Percentiles rank a stretch among this genome's conserved stretches.
Conservation (phyloP, 495 filamentous ascomycete genomes). For the Paragyromitra xinjiangensis region DNA sequence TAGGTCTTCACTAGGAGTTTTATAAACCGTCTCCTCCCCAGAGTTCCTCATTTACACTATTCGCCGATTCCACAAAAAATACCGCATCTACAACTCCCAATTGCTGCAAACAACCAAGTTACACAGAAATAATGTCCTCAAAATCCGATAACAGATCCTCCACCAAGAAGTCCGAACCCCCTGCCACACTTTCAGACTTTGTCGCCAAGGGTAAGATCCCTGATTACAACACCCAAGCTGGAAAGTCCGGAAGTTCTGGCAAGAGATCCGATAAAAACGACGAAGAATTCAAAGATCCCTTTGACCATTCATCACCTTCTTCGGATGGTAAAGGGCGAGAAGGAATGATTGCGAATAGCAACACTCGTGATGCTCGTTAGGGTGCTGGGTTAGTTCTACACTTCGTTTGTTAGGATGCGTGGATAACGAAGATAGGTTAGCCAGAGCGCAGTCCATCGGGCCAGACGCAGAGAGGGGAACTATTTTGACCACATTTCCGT, state of each 20-base stretch:
- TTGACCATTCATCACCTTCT: conserved; percentile 20
- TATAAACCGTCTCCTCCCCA: neutral
- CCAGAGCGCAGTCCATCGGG: neutral
- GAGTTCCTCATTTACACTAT: neutral
- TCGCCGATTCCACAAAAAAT: neutral
- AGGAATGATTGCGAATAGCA: conserved; percentile 36
- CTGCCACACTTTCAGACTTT: conserved; percentile 32
- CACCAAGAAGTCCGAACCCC: conserved; percentile 22
- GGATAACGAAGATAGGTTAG: neutral
- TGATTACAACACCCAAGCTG: conserved; percentile 13
- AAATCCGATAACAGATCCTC: conserved; percentile 20
- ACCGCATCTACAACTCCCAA: neutral
- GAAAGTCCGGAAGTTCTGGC: neutral
- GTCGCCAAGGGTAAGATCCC: conserved; percentile 26
- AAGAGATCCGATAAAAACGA: conserved; percentile 3
- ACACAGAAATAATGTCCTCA: conserved; percentile 18
- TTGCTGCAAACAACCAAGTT: neutral
- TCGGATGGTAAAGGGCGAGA: conserved; percentile 24
- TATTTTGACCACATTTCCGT: neutral
- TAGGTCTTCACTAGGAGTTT: neutral
- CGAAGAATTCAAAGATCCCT: neutral
- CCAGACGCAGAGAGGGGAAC: neutral
- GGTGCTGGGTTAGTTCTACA: neutral
- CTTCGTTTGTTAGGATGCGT: neutral
- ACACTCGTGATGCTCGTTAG: conserved; percentile 16